Conservation (phyloP, 345 rosid genomes). For the Euphorbia pulcherrima region DNA sequence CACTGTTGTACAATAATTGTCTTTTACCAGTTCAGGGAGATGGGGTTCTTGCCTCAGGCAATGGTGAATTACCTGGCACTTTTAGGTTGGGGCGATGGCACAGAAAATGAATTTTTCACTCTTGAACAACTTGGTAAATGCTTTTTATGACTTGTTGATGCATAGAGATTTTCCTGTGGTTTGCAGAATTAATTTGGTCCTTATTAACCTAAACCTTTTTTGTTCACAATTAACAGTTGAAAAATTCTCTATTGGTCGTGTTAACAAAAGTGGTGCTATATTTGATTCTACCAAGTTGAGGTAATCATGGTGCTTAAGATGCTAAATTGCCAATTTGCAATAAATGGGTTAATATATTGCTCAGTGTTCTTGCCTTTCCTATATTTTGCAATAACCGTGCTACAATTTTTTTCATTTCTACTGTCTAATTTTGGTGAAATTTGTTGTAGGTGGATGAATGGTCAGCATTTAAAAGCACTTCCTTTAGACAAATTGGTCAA, state of each 20-base stretch:
- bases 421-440: too few relatives aligned
- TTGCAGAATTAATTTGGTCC: not conserved
- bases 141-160: constrained; percentile 1
- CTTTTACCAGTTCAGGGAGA: constrained; percentile 66
- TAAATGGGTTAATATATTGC: constrained; percentile 3
- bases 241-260: constrained; percentile 73
- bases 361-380: constrained; percentile 17
- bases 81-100: constrained; percentile 99
- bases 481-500: constrained; percentile 55
- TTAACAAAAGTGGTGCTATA: constrained; percentile 83
- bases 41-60: constrained; percentile 90
- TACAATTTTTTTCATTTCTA: not conserved
- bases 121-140: constrained; percentile 74
- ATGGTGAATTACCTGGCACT: constrained; percentile 94
- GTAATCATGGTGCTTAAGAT: constrained; percentile 33
- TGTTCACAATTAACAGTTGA: constrained; percentile 57
- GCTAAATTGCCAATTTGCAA: not conserved
- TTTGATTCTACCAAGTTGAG: constrained; percentile 84
- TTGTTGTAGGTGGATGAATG: constrained; percentile 99
- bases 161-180: not conserved
- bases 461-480: constrained; percentile 71
- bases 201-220: constrained; percentile 15
- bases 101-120: constrained; percentile 88
- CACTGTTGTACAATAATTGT: constrained; percentile 2
- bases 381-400: not conserved